Evolutionary conservation across 2,329 filamentous ascomycete species (phyloP).

Genomic region (Nemania sp.): DNA sequence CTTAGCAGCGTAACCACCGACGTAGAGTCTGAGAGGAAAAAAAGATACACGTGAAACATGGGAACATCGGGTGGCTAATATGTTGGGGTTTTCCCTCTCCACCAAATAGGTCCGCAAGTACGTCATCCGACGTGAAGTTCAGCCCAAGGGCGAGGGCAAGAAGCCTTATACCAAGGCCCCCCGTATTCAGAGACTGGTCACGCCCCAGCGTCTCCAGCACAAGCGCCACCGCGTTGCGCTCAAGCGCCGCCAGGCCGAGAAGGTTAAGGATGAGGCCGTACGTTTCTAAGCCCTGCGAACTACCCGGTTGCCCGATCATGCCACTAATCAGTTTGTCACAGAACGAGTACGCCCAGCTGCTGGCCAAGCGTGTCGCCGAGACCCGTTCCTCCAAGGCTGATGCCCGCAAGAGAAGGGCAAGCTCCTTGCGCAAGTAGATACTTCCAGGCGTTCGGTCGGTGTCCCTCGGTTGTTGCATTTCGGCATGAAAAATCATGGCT

Average conservation of each 20-base stretch:
- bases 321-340: constrained; percentile 52
- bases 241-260: constrained; percentile 97
- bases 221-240: constrained; percentile 98
- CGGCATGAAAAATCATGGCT: constrained; percentile 40
- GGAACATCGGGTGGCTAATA: constrained; percentile 45
- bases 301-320: background rate
- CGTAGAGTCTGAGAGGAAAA: constrained; percentile 43
- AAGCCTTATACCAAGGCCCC: constrained; percentile 99
- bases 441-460: constrained; percentile 44
- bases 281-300: constrained; percentile 46
- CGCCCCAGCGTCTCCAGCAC: constrained; percentile 99
- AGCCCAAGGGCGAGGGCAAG: constrained; percentile 97
- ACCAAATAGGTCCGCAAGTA: constrained; percentile 89
- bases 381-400: constrained; percentile 93
- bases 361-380: constrained; percentile 96
- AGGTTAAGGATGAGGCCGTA: constrained; percentile 99
- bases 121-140: constrained; percentile 98
- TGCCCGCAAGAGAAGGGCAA: constrained; percentile 94
- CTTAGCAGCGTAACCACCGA: constrained; percentile 53
- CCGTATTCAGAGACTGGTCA: constrained; percentile 99
- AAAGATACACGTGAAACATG: constrained; percentile 21
- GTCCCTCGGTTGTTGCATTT: constrained; percentile 46
- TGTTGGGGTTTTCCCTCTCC: constrained; percentile 34
- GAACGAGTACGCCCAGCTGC: constrained; percentile 96
- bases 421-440: constrained; percentile 88